Percentiles rank a stretch among this genome's conserved stretches.
Evolutionary conservation across 441 rosid genomes (phyloP).

Genomic region (Flueggea neowawraea): DNA sequence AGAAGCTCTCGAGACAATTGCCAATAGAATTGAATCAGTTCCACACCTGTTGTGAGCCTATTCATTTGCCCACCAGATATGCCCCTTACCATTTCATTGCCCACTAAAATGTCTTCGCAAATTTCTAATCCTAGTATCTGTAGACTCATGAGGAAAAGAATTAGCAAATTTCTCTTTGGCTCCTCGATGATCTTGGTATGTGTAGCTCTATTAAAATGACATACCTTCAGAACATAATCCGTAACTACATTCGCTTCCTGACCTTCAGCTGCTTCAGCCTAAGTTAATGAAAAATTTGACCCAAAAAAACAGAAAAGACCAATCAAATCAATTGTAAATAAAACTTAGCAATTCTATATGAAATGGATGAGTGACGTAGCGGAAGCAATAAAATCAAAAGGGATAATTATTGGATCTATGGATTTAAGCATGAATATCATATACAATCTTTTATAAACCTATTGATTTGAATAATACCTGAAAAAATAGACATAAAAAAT

Average conservation of each 20-base stretch:
- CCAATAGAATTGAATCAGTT: neutral
- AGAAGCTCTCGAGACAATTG: neutral
- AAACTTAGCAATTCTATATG: too few relatives aligned
- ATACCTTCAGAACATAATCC: conserved; percentile 60
- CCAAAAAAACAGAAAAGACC: conserved; percentile 22
- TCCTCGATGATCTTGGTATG: neutral
- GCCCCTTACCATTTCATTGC: conserved; percentile 87
- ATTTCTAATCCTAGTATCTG: conserved; percentile 80
- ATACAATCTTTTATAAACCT: too few relatives aligned
- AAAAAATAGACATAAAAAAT: too few relatives aligned
- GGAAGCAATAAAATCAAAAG: too few relatives aligned
- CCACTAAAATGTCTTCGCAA: conserved; percentile 83
- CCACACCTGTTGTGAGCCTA: conserved; percentile 79
- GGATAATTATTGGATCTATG: too few relatives aligned
- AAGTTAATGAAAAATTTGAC: conserved; percentile 17
- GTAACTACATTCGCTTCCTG: conserved; percentile 60
- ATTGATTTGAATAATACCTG: too few relatives aligned
- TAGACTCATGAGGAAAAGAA: too few relatives aligned
- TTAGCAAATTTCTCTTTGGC: neutral
- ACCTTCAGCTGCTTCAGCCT: conserved; percentile 62
- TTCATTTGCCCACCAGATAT: conserved; percentile 93
- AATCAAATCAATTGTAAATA: neutral
- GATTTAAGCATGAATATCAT: too few relatives aligned
- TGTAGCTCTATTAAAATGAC: neutral
- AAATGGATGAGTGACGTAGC: too few relatives aligned